Evolutionary conservation across 495 filamentous ascomycete species (phyloP).

Genomic region (Staphylotrichum tortipilum): DNA sequence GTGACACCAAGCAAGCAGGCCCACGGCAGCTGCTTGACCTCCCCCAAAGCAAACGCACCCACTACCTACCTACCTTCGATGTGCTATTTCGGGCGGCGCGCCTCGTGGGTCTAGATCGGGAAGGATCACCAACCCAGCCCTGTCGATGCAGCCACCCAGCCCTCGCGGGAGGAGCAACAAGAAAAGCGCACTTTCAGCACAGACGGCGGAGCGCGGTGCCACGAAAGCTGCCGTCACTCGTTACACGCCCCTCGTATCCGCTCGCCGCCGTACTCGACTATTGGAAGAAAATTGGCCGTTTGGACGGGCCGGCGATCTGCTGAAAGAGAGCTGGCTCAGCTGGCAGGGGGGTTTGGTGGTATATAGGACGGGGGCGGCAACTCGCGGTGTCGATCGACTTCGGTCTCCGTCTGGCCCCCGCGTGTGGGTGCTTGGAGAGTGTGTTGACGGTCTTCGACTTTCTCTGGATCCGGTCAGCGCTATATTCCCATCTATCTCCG

Average conservation of each 20-base stretch:
- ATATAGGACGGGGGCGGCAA: background rate
- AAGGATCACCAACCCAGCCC: constrained; percentile 17
- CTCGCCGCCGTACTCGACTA: background rate
- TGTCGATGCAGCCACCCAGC: constrained; percentile 19
- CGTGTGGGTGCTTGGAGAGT: too few species aligned
- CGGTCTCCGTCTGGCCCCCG: too few species aligned
- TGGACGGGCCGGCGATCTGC: background rate
- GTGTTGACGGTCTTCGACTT: too few species aligned
- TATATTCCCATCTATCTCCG: background rate
- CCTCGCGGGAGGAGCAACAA: too few species aligned
- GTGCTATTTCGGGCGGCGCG: background rate
- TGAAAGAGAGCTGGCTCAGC: background rate
- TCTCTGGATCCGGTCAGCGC: too few species aligned
- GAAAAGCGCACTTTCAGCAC: too few species aligned
- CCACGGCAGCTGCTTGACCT: background rate
- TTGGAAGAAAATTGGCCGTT: background rate
- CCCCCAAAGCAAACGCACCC: background rate
- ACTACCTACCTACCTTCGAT: background rate
- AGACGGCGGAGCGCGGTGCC: too few species aligned
- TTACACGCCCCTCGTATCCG: constrained; percentile 26
- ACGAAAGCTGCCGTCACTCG: constrained; percentile 19
- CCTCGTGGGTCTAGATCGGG: background rate
- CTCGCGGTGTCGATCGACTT: too few species aligned
- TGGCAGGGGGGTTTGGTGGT: too few species aligned
- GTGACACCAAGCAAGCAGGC: background rate